Conservation (phyloP, 106 monocot species). For the Allium fistulosum region DNA sequence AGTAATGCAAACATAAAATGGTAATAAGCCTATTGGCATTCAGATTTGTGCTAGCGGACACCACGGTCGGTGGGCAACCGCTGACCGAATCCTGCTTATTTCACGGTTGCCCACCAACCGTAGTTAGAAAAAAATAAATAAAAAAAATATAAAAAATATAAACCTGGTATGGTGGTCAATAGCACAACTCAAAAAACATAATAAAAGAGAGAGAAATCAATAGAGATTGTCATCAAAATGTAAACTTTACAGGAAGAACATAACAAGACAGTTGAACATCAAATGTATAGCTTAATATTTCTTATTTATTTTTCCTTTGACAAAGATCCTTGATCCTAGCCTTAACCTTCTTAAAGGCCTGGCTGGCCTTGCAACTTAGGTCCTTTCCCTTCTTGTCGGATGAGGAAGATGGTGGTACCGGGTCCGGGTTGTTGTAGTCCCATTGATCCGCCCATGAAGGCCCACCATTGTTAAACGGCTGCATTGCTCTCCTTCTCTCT, state of each 20-base stretch:
- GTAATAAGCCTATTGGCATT: too few relatives aligned
- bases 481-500: slow-evolving; percentile 4
- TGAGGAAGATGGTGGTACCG: background rate
- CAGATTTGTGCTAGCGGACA: too few relatives aligned
- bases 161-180: too few relatives aligned
- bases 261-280: too few relatives aligned
- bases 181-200: background rate
- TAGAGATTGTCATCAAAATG: background rate
- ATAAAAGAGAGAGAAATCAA: background rate
- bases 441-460: slow-evolving; percentile 10
- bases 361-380: background rate
- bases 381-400: background rate
- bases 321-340: slow-evolving; percentile 7
- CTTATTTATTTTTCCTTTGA: background rate
- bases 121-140: too few relatives aligned
- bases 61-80: too few relatives aligned
- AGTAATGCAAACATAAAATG: background rate
- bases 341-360: slow-evolving; percentile 5
- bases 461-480: slow-evolving; percentile 2
- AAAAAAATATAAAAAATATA: too few relatives aligned
- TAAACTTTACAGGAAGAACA: background rate
- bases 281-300: background rate
- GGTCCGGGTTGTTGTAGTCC: slow-evolving; percentile 7
- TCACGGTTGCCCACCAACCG: too few relatives aligned
- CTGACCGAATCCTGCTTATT: too few relatives aligned